Percentiles rank a stretch among this genome's conserved stretches.
phyloP scores from a whole-genome alignment of 306 rosid species.

The Pachyrhizus erosus region DNA sequence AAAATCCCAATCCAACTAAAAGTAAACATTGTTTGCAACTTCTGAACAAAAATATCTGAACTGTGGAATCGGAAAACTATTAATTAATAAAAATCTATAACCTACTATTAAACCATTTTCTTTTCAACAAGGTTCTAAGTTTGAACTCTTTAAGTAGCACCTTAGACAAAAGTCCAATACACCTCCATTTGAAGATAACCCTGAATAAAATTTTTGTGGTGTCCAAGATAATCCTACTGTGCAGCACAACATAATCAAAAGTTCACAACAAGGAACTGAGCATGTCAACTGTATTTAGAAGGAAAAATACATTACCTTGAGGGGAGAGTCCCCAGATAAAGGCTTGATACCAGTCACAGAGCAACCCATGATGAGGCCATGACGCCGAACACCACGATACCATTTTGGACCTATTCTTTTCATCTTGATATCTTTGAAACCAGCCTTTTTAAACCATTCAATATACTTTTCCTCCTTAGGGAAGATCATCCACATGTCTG shows the following conservation, averaged over 20 bases:
- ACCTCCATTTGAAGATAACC: neutral
- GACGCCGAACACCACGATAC: slow-evolving; percentile 87
- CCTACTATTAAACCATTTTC: neutral
- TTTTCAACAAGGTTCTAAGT: neutral
- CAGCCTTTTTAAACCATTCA: slow-evolving; percentile 83
- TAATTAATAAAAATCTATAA: neutral
- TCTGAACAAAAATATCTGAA: neutral
- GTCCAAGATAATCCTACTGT: neutral
- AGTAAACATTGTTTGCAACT: neutral
- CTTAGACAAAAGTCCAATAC: neutral
- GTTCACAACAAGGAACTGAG: neutral
- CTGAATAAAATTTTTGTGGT: neutral
- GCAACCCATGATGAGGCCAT: slow-evolving; percentile 92
- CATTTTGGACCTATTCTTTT: slow-evolving; percentile 94
- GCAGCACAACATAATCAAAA: neutral
- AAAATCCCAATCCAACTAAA: neutral
- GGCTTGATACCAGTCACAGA: slow-evolving; percentile 86
- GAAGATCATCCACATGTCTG: slow-evolving; percentile 87
- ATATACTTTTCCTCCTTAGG: slow-evolving; percentile 89
- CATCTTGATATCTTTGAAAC: slow-evolving; percentile 74
- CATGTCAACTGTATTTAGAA: neutral
- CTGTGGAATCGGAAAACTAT: neutral
- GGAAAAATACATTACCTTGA: slow-evolving; percentile 54
- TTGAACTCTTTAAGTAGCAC: neutral
- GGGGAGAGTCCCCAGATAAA: slow-evolving; percentile 81